Evolutionary conservation across 78 protist genomes (phyloP), one percentile per base, ranked within the genome.

Genomic region (Kipferlia bialata): DNA sequence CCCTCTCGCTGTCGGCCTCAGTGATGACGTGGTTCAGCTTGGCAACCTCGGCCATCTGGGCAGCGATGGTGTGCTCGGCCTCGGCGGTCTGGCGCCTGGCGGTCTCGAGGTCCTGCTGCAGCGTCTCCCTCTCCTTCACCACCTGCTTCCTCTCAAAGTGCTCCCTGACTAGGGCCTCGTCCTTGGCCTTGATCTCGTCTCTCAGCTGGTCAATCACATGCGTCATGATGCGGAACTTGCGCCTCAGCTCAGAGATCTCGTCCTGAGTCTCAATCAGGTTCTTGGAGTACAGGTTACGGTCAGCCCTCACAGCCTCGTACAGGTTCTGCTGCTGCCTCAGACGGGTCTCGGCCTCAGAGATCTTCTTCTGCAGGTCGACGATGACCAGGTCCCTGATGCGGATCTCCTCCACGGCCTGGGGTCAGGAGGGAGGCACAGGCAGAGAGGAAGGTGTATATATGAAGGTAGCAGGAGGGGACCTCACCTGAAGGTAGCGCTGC

Each of bases 301-400:
- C 95, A 0, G 83, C 22, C 3, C 92, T 85, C 31, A 87, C 92
- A 26, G 72, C 65, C 67, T 90, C 92, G 74, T 90, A 87, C 17
- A 81, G 74, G 13, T 13, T 26, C 74, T 80, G 83, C 79, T 90
- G 92, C 75, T 66, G 80, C 64, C 71, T 73, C 41, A 85, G 83
- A 78, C 76, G 73, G 45, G 37, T 59, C 75, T 85, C 81, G 2
- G 59, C 72, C 38, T 83, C 91, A 28, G 61, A 64, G 57, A 85
- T 71, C 63, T 71, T 45, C 81, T 85, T 82, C 68, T 87, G 78
- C 15, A 78, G 57, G 55, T 85, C 89, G 28, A 55, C 2, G 41
- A 73, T 36, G 36, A 28, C 2, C 81, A 59, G 41, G 45, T 76
- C 81, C 17, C 76, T 31, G 29, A 67, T 28, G 26, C 39, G 34